A percentile compares a stretch with the other conserved stretches of the same genome.
These are phyloP conservation scores for Lentinula sp. DNA, from an alignment of 768 basidiomycete genomes.

Conservation along the genomic window DNA sequence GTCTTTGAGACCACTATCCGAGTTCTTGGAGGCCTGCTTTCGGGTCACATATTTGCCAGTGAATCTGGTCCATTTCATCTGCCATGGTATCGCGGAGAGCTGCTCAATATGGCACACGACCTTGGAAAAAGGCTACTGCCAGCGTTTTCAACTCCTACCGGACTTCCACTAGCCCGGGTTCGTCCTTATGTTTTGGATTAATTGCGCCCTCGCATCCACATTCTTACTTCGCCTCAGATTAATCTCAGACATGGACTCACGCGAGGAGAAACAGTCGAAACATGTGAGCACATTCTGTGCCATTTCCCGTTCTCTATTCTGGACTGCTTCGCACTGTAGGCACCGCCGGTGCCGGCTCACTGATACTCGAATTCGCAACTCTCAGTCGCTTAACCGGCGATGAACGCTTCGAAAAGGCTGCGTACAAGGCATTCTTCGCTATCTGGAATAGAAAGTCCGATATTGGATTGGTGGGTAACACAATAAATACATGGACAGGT, in stretches of 20 bases:
- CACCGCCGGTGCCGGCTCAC: slow-evolving; percentile 87
- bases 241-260: slow-evolving; percentile 78
- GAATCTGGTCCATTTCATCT: slow-evolving; percentile 61
- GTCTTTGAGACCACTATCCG: slow-evolving; percentile 97
- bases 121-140: slow-evolving; percentile 82
- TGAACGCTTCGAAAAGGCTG: slow-evolving; percentile 83
- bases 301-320: not conserved
- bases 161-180: slow-evolving; percentile 89
- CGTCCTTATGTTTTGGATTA: slow-evolving; percentile 10
- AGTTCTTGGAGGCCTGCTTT: slow-evolving; percentile 84
- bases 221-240: slow-evolving; percentile 37
- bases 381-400: slow-evolving; percentile 89
- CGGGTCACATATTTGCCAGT: slow-evolving; percentile 79
- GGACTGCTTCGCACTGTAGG: slow-evolving; percentile 35
- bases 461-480: slow-evolving; percentile 85
- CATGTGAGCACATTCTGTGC: slow-evolving; percentile 54
- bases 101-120: slow-evolving; percentile 77
- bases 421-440: slow-evolving; percentile 86
- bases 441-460: slow-evolving; percentile 89
- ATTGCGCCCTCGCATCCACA: not conserved
- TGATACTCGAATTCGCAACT: slow-evolving; percentile 93
- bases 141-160: slow-evolving; percentile 88
- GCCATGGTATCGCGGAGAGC: slow-evolving; percentile 80
- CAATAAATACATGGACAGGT: slow-evolving; percentile 76
- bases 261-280: slow-evolving; percentile 73